Percentiles rank a stretch among this genome's conserved stretches.
These are phyloP conservation scores for Alternaria triticimaculans DNA, from an alignment of 2,329 filamentous ascomycete genomes.

Conservation along the genomic window DNA sequence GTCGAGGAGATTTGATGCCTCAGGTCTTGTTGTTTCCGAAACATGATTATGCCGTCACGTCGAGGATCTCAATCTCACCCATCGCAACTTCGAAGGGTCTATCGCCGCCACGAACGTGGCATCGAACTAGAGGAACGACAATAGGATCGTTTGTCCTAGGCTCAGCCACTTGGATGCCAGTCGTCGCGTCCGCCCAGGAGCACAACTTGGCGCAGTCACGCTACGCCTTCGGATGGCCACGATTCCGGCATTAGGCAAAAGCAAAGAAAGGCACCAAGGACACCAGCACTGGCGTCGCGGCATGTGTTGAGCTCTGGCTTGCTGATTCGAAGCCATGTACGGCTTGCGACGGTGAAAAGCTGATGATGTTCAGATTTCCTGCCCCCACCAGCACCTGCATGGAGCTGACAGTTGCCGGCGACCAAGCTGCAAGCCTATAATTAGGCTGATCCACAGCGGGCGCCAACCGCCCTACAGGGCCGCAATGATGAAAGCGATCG, in stretches of 20 bases:
- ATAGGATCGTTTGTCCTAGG: not conserved
- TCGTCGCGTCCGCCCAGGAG: constrained; percentile 1
- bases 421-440: constrained; percentile 13
- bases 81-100: not conserved
- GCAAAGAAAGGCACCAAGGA: not conserved
- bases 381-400: constrained; percentile 9
- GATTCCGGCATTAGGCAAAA: not conserved
- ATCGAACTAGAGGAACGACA: not conserved
- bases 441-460: constrained; percentile 19
- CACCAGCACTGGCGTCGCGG: not conserved
- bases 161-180: constrained; percentile 3
- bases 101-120: not conserved
- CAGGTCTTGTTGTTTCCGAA: constrained; percentile 4
- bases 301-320: not conserved
- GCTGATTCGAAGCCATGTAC: not conserved
- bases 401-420: constrained; percentile 15
- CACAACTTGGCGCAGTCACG: constrained; percentile 6
- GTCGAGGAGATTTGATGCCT: not conserved
- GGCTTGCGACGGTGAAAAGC: not conserved
- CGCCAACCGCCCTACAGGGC: constrained; percentile 6
- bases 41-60: not conserved
- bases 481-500: not conserved
- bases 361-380: constrained; percentile 2
- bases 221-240: not conserved
- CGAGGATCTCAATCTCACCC: not conserved